phyloP scores from a whole-genome alignment of 2,329 filamentous ascomycete genomes.

The Helotiales sp. region DNA sequence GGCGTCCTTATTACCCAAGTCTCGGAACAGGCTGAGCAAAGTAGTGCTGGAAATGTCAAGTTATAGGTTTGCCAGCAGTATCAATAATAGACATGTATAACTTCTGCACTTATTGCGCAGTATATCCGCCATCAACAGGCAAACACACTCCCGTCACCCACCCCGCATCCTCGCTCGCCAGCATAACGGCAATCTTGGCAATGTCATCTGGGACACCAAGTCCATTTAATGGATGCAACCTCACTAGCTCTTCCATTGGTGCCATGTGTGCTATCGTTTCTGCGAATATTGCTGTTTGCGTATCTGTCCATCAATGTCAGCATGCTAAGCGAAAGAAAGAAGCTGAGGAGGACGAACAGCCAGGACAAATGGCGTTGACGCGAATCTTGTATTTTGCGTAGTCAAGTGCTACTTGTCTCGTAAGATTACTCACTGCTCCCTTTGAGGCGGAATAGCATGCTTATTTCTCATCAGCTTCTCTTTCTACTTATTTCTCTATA shows the following conservation, averaged over 20 bases:
- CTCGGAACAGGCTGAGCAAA: conserved; percentile 57
- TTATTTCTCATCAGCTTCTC: not conserved
- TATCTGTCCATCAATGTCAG: conserved; percentile 6
- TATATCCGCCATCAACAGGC: conserved; percentile 14
- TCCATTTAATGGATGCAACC: conserved; percentile 8
- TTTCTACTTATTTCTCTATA: too few relatives aligned
- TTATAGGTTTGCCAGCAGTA: conserved; percentile 6
- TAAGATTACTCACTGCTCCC: conserved; percentile 50
- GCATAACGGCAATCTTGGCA: conserved; percentile 9
- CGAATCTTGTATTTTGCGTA: conserved; percentile 50
- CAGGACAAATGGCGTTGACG: conserved; percentile 54
- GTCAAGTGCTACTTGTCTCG: conserved; percentile 48
- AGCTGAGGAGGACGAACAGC: conserved; percentile 36
- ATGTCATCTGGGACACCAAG: conserved; percentile 12
- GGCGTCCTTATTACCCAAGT: conserved; percentile 66
- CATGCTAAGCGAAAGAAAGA: not conserved
- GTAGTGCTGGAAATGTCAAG: conserved; percentile 20
- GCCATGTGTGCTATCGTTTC: not conserved
- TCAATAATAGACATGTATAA: too few relatives aligned
- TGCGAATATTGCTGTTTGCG: conserved; percentile 14
- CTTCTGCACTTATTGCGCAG: not conserved
- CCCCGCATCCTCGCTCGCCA: conserved; percentile 12
- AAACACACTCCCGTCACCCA: conserved; percentile 13
- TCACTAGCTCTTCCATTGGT: not conserved
- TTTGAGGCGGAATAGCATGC: conserved; percentile 41